Base-by-base conservation (phyloP, 108 stramenopile genomes). In the Aurantiochytrium sp. region DNA sequence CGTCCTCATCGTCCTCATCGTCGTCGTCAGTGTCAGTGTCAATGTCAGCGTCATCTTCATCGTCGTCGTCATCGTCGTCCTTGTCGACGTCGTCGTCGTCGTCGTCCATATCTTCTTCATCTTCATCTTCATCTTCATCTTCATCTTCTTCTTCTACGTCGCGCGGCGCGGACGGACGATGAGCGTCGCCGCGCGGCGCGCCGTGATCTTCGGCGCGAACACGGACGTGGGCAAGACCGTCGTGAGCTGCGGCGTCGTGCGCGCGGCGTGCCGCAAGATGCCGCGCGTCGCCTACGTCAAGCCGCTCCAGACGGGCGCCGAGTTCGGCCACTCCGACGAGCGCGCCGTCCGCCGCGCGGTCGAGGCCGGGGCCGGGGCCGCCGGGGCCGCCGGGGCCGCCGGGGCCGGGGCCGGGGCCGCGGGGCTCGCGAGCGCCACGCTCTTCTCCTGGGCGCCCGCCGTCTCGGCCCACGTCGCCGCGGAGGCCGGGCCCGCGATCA, bases 191-290 rank as follows among this genome's bases (percentile, higher is more conserved):
- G 42, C 45, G 42, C n/a, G 45, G 39, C 45, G 42, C 45, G 73
- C 30, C 21, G 42, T 48, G 45, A 89, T 98, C 21, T 98, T 97
- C 92, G 98, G 98, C 37, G 97, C 98, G 85, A 97, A 97, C 89
- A 98, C 98, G 30, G 98, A 97, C 85, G 96, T 98, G 19, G 98
- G 98, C 48, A 98, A 98, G 89, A 97, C 97, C 2, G 90, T 97
- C 15, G 88, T 97, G 27, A 92, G 95, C 45, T 93, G 96, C 41
- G 97, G 96, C 15, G 93, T 98, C 50, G 87, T 96, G 39, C 92
- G 92, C 34, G 94, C 92, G 91, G 87, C 45, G 45, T 88, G 55
- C 53, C 12, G 24, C 8, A 22, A 4, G 34, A 91, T 48, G 50
- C 4, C 22, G 27, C 0, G 53, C 24, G 85, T 54, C 17, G 22